Base-by-base conservation (phyloP, 495 filamentous ascomycete species). In the Neurospora tetrasperma region DNA sequence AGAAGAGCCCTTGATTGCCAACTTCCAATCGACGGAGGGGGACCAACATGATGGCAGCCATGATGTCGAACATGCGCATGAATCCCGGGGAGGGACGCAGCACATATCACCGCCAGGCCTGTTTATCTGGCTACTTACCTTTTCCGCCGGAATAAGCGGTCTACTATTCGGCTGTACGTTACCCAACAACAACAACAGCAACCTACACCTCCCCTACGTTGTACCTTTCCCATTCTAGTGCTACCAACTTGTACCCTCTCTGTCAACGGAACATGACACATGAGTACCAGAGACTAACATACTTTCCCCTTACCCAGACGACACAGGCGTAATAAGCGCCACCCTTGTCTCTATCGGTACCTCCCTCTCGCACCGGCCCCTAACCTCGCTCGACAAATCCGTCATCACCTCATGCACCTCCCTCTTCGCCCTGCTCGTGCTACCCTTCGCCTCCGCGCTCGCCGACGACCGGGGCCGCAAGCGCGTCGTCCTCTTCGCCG, bases 241-340 rank as follows among this genome's bases (percentile, higher is more conserved):
- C 20, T 74, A 42, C 35, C 35, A 54, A 16, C 42, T 43, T 41
- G 69, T 44, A 39, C 38, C 40, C 72, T 42, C 10, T 1, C 42
- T 66, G 43, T 66, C 46, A 31, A 31, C 27, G 27, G 27, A 16
- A 48, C 38, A 62, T 35, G 3, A 9, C 12, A 35, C 54, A 54
- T 31, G 27, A 31, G 27, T 20, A 35, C 2, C 23, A 62, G 31
- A 31, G 71, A 46, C 74, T 74, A 75, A 81, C 77, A 72, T 79
- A 69, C 46, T 75, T 42, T 74, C 41, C 69, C 69, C 59, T 72
- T 39, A 73, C 35, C 66, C 74, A 96, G 93, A 90, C 74, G 88
- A 90, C 77, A 98, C 94, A 23, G 94, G 94, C 54, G 94, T 97
- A 16, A 96, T 98, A 54, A 96, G 93, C 31, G 90, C 93, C 1